A percentile compares a stretch with the other conserved stretches of the same genome.
These are phyloP conservation scores for Aspergillus sp. DNA, from an alignment of 2,329 filamentous ascomycete species.

Conservation along the genomic window DNA sequence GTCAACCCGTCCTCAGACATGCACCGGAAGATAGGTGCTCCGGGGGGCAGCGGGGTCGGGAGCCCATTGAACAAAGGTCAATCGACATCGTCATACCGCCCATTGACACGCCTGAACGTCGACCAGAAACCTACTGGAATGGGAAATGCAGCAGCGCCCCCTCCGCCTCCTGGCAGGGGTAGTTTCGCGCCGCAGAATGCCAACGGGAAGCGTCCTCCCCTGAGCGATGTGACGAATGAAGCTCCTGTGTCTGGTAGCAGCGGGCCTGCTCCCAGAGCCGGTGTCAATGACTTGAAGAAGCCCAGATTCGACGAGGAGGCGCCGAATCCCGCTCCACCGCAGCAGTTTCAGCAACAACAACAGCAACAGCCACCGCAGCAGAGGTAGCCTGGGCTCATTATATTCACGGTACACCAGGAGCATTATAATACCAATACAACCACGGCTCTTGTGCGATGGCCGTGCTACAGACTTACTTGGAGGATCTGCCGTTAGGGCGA, in stretches of 20 bases:
- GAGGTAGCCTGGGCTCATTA: too few relatives aligned
- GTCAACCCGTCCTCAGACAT: constrained; percentile 28
- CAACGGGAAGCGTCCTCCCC: constrained; percentile 35
- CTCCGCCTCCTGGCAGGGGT: constrained; percentile 11
- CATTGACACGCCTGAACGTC: constrained; percentile 34
- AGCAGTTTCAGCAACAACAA: constrained; percentile 11
- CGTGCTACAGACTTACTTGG: too few relatives aligned
- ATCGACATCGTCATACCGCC: constrained; percentile 34
- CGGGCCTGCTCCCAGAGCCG: constrained; percentile 15
- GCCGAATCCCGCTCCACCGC: constrained; percentile 7
- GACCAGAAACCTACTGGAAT: constrained; percentile 15
- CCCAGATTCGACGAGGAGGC: constrained; percentile 15
- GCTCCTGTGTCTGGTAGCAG: constrained; percentile 10
- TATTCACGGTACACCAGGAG: too few relatives aligned
- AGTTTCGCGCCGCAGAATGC: constrained; percentile 18
- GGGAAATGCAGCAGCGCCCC: too few relatives aligned
- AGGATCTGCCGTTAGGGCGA: too few relatives aligned
- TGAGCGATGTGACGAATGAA: constrained; percentile 38
- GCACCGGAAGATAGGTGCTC: constrained; percentile 28
- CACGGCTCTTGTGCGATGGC: too few relatives aligned
- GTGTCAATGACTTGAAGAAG: constrained; percentile 24
- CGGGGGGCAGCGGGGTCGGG: constrained; percentile 16
- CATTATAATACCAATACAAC: too few relatives aligned
- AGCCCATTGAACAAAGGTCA: constrained; percentile 26
- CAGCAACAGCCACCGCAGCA: constrained; percentile 7